Percentiles rank a stretch among this genome's conserved stretches.
Evolutionary conservation across 2,329 filamentous ascomycete species (phyloP).

Genomic region (Grosmannia clavigera): DNA sequence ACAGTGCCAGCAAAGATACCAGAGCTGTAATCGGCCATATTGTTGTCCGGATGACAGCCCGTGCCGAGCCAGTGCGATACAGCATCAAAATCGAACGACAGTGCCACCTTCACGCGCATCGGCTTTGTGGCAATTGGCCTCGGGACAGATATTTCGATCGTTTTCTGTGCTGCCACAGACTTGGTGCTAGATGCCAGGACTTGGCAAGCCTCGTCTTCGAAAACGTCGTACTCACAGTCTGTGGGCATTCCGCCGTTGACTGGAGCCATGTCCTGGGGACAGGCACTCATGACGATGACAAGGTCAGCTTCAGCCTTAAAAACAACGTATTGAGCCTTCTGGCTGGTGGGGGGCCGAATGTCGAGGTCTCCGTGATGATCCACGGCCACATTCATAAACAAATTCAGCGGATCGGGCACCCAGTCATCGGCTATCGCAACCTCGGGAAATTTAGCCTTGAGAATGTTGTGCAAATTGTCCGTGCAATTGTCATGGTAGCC

Average conservation of each 20-base stretch:
- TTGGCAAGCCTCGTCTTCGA: neutral
- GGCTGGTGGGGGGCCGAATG: constrained; percentile 20
- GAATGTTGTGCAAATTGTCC: constrained; percentile 23
- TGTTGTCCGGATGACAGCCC: constrained; percentile 34
- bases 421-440: constrained; percentile 18
- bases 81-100: constrained; percentile 38
- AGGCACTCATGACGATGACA: constrained; percentile 27
- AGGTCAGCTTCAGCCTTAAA: constrained; percentile 23
- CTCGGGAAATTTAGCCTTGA: constrained; percentile 16
- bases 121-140: neutral
- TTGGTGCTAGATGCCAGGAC: neutral
- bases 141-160: neutral
- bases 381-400: constrained; percentile 31
- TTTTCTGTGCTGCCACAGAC: neutral
- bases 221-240: constrained; percentile 19
- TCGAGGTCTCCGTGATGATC: constrained; percentile 20
- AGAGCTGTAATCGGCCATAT: constrained; percentile 33
- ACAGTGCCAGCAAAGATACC: constrained; percentile 34
- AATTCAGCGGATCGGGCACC: constrained; percentile 27
- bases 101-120: constrained; percentile 16
- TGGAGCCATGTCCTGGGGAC: constrained; percentile 26
- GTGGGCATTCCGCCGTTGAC: constrained; percentile 24
- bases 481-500: constrained; percentile 27
- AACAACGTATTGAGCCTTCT: constrained; percentile 22
- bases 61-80: constrained; percentile 42